Evolutionary conservation across 495 filamentous ascomycete species (phyloP), one percentile per base, ranked within the genome.

Genomic region (Aspergillus panamensis): DNA sequence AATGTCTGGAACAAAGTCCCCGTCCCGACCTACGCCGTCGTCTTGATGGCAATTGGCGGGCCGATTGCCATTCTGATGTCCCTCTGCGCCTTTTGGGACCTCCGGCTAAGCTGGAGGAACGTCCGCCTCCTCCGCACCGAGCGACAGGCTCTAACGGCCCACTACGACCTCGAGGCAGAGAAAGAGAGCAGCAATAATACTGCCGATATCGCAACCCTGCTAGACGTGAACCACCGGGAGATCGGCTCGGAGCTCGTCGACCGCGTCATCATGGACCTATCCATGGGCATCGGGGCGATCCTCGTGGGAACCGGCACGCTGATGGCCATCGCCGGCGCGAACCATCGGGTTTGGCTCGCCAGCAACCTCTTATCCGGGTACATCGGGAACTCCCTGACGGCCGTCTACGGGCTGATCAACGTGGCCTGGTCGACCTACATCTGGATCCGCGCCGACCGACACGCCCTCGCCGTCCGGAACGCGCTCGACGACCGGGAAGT

Each of bases 1-100:
- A 82, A 82, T 42, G 75, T 80, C 7, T 82, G 77, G 78, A 82
- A 82, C 44, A 49, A 74, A 21, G 69, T 71, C 32, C 80, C 79
- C 0, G 69, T 79, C 2, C 78, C 80, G 3, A 66, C 48, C 3
- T 74, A 75, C 45, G 77, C 76, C 3, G 66, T 74, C 8, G 69
- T 73, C 16, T 61, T 81, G 6, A 81, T 82, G 79, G 78, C 70
- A 9, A 67, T 81, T 13, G 80, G 80, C 1, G 80, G 77, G 0
- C 74, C 73, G 1, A 31, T 77, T 8, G 79, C 78, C 0, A 57
- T 81, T 16, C 51, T 62, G 10, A 76, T 82, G 67, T 64, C 71
- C 1, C 51, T 75, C n/a, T 73, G 80, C 21, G 77, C 77, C 8
- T 35, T 73, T 6, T 58, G 67, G 9, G 80, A 82, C 52, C 66